These are phyloP conservation scores for Erodium maritimum DNA, from an alignment of 345 rosid genomes.

Conservation along the genomic window DNA sequence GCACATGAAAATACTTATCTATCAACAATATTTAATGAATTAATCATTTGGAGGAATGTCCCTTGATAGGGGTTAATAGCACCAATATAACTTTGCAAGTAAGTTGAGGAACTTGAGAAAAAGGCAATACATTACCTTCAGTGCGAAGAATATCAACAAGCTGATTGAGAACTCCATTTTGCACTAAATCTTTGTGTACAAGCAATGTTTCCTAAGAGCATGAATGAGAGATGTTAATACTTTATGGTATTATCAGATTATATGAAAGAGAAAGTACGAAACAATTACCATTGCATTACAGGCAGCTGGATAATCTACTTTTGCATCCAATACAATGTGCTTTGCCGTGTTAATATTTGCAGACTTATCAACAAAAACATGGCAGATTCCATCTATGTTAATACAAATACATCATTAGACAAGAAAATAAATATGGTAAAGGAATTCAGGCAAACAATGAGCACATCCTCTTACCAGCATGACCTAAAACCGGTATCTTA, in stretches of 20 bases:
- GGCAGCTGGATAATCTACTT: conserved; percentile 92
- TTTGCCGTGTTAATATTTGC: conserved; percentile 78
- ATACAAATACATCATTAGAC: background rate
- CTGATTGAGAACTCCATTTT: conserved; percentile 41
- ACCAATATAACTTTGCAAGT: background rate
- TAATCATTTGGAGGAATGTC: background rate
- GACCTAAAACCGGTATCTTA: conserved; percentile 94
- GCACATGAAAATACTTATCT: background rate
- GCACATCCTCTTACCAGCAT: conserved; percentile 56
- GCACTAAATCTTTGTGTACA: conserved; percentile 74
- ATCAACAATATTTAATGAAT: background rate
- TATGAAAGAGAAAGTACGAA: background rate
- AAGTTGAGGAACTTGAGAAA: background rate
- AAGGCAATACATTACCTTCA: conserved; percentile 66
- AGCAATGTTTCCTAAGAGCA: conserved; percentile 83
- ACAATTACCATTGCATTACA: conserved; percentile 83
- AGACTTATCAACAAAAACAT: conserved; percentile 77
- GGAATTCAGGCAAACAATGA: background rate
- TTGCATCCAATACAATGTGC: conserved; percentile 78
- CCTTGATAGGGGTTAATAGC: background rate
- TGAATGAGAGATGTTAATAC: conserved; percentile 4
- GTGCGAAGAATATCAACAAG: conserved; percentile 41
- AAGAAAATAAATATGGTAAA: too few relatives aligned
- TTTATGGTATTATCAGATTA: background rate
- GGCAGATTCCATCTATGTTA: conserved; percentile 89